A percentile compares a stretch with the other conserved stretches of the same genome.
Conservation (phyloP, 108 stramenopile species). For the Epithemia pelagica region DNA sequence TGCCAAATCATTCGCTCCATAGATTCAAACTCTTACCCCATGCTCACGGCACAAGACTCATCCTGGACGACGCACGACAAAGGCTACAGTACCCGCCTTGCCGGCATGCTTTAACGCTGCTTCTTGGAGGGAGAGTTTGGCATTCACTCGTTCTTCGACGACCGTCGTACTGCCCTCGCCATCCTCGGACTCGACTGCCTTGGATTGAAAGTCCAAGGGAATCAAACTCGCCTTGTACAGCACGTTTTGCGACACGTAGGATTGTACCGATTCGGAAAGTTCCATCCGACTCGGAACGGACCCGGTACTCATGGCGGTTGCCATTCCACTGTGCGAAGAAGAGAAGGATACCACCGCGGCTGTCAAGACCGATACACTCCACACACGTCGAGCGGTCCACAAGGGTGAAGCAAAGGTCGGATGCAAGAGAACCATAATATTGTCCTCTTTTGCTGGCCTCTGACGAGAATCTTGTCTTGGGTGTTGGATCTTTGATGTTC, state of each 20-base stretch:
- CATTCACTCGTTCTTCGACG: not conserved
- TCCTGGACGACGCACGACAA: slow-evolving; percentile 17
- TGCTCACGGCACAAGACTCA: slow-evolving; percentile 79
- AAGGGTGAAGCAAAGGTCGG: no score
- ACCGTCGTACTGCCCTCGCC: not conserved
- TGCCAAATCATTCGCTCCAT: not conserved
- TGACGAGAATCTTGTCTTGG: no score
- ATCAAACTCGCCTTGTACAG: not conserved
- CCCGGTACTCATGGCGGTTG: no score
- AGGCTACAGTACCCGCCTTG: not conserved
- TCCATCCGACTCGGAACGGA: not conserved
- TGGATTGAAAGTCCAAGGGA: not conserved
- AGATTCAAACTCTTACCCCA: slow-evolving; percentile 24
- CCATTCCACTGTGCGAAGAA: no score
- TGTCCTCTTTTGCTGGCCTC: no score
- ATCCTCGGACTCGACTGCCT: not conserved
- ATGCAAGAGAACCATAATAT: no score
- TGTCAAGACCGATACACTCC: no score
- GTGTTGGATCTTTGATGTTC: no score
- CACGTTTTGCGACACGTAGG: not conserved
- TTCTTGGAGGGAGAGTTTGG: not conserved
- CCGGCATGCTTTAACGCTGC: not conserved
- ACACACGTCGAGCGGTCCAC: no score
- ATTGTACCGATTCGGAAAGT: not conserved
- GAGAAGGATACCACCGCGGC: no score